These are phyloP conservation scores for Exophiala calicioides DNA, from an alignment of 2,329 filamentous ascomycete species.

Conservation along the genomic window DNA sequence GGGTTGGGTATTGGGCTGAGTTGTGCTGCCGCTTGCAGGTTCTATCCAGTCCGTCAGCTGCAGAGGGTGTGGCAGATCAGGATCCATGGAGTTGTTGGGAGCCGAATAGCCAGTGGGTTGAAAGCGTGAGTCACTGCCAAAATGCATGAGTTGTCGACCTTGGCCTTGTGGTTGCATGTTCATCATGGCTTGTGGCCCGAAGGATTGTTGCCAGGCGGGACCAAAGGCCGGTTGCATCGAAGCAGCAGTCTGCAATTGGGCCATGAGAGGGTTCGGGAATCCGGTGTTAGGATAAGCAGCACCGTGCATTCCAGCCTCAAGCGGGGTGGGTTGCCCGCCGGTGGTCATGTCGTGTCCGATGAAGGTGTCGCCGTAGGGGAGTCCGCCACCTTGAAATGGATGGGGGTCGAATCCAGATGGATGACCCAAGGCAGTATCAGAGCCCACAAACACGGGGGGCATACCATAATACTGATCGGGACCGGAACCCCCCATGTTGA, in stretches of 20 bases:
- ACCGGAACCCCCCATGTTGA: slow-evolving; percentile 14
- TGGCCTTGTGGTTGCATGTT: slow-evolving; percentile 13
- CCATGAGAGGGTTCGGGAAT: slow-evolving; percentile 13
- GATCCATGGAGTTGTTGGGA: slow-evolving; percentile 25
- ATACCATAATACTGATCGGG: slow-evolving; percentile 27
- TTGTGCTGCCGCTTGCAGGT: slow-evolving; percentile 22
- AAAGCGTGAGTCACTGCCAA: slow-evolving; percentile 30
- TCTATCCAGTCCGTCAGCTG: slow-evolving; percentile 23
- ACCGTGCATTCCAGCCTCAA: slow-evolving; percentile 15
- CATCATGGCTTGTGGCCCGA: slow-evolving; percentile 12
- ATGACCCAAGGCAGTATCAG: slow-evolving; percentile 25
- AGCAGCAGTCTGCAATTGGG: slow-evolving; percentile 17
- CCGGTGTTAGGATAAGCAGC: slow-evolving; percentile 11
- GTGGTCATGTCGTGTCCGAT: slow-evolving; percentile 18
- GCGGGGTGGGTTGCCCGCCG: slow-evolving; percentile 8
- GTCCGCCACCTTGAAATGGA: slow-evolving; percentile 17
- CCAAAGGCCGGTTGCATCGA: slow-evolving; percentile 22
- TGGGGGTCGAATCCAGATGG: slow-evolving; percentile 21
- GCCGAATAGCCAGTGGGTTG: slow-evolving; percentile 27
- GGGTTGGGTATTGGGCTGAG: slow-evolving; percentile 25
- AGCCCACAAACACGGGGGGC: slow-evolving; percentile 30
- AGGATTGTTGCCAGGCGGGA: slow-evolving; percentile 26
- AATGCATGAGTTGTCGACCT: slow-evolving; percentile 20
- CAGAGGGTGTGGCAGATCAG: slow-evolving; percentile 22
- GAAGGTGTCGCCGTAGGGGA: slow-evolving; percentile 19